phyloP scores from a whole-genome alignment of 768 basidiomycete species.

The Plicaturopsis crispa region DNA sequence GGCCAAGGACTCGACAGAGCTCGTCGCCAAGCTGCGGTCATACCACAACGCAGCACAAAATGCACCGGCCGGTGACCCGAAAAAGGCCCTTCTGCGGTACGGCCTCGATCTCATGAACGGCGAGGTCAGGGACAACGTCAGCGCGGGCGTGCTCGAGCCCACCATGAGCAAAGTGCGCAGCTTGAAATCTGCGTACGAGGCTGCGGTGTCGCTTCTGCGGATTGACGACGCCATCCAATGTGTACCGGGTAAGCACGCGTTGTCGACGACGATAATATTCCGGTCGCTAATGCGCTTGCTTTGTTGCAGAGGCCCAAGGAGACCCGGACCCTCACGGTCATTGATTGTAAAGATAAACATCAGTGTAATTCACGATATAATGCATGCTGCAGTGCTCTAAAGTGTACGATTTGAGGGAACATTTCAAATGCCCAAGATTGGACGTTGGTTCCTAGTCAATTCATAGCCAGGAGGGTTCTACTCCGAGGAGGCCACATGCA shows the following conservation, averaged over 20 bases:
- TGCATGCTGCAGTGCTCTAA: too few relatives aligned
- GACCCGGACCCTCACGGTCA: slow-evolving; percentile 76
- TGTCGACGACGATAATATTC: slow-evolving; percentile 6
- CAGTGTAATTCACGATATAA: too few relatives aligned
- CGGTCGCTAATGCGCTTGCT: slow-evolving; percentile 11
- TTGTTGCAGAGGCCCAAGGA: slow-evolving; percentile 53
- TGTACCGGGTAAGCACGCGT: slow-evolving; percentile 58
- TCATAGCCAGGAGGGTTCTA: too few relatives aligned
- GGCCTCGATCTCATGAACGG: slow-evolving; percentile 94
- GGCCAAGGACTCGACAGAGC: slow-evolving; percentile 95
- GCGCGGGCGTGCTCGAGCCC: slow-evolving; percentile 91
- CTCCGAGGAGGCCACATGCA: too few relatives aligned
- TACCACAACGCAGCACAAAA: slow-evolving; percentile 97
- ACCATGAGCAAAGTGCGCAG: slow-evolving; percentile 97
- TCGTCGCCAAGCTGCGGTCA: slow-evolving; percentile 92
- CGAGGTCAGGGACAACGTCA: slow-evolving; percentile 90
- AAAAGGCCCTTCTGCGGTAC: slow-evolving; percentile 84
- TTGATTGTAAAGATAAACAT: too few relatives aligned
- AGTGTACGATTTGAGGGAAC: too few relatives aligned
- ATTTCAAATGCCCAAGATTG: too few relatives aligned
- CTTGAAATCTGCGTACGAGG: slow-evolving; percentile 94
- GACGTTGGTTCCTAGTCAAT: too few relatives aligned
- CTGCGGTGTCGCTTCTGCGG: slow-evolving; percentile 87
- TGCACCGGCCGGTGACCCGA: slow-evolving; percentile 84
- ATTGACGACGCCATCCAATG: slow-evolving; percentile 97